Evolutionary conservation across 2,329 filamentous ascomycete species (phyloP), one percentile per base, ranked within the genome.

Genomic region (Colletotrichum kahawae): DNA sequence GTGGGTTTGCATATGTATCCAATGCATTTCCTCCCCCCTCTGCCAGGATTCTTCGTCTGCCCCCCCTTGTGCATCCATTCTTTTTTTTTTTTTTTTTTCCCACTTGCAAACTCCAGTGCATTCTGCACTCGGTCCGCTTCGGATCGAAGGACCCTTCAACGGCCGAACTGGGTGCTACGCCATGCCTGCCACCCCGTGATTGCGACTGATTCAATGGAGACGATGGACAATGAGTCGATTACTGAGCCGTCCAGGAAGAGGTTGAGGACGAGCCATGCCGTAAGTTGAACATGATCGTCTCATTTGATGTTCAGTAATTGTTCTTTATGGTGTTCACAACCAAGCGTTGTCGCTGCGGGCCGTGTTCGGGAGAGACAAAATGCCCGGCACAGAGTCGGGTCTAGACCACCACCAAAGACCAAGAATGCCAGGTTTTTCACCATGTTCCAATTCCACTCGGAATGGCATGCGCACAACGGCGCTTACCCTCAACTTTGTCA

Each of bases 231-330:
- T 74, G 77, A 79, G 54, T 51, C 77, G 64, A 70, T 60, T 36
- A 75, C 76, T 60, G 83, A 85, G 77, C 81, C 82, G 62, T 67
- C 80, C 31, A 83, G 85, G 69, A 87, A 87, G 78, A 82, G 85
- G 56, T 78, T 86, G 70, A 81, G 85, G 68, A 86, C 85, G 27
- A 86, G 84, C 54, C 85, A 87, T 81, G 85, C 85, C 31, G 72
- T 72, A 77, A 80, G 83, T 80, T 63, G 31, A 5, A 12, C 29
- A 10, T 16, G 13, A 29, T 31, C 10, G n/a, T 36, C 13, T 51
- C 43, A 0, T 38, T n/a, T 27, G 8, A 43, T 21, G 5, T 10
- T 54, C 16, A 21, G 27, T 38, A 51, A 51, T 21, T 13, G 5
- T 31, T 14, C 5, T 24, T 6, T 24, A 13, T 51, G 43, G 43